phyloP scores from a whole-genome alignment of 1,139 yeast species.

The Pichia sp. region DNA sequence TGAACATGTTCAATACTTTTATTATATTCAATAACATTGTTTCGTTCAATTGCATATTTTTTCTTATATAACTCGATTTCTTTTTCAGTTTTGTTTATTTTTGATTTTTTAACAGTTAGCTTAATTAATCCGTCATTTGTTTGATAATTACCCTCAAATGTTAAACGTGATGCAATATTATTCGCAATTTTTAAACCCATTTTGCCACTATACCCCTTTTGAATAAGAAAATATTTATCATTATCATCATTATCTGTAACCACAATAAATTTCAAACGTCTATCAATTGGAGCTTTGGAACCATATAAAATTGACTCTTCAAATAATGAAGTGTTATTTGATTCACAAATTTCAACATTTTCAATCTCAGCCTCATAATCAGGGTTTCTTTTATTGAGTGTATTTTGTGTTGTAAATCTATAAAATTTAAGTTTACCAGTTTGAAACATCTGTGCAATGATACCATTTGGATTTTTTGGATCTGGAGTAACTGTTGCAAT shows the following conservation, averaged over 20 bases:
- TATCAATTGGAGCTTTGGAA: not conserved
- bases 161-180: not conserved
- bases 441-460: conserved; percentile 63
- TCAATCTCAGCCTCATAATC: not conserved
- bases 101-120: not conserved
- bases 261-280: conserved; percentile 1
- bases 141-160: not conserved
- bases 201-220: conserved; percentile 6
- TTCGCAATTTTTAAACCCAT: not conserved
- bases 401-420: conserved; percentile 47
- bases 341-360: not conserved
- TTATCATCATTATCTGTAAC: not conserved
- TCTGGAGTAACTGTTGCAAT: conserved; percentile 7
- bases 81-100: not conserved
- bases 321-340: conserved; percentile 12
- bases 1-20: not conserved
- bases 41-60: not conserved
- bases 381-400: conserved; percentile 20
- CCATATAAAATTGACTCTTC: conserved; percentile 18
- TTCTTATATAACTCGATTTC: not conserved
- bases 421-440: conserved; percentile 70
- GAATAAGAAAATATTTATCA: conserved; percentile 1
- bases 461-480: conserved; percentile 6
- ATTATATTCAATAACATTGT: not conserved
- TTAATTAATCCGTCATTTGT: conserved; percentile 5